Evolutionary conservation across 495 filamentous ascomycete species (phyloP).

Genomic region (Penicillium robsamsonii): DNA sequence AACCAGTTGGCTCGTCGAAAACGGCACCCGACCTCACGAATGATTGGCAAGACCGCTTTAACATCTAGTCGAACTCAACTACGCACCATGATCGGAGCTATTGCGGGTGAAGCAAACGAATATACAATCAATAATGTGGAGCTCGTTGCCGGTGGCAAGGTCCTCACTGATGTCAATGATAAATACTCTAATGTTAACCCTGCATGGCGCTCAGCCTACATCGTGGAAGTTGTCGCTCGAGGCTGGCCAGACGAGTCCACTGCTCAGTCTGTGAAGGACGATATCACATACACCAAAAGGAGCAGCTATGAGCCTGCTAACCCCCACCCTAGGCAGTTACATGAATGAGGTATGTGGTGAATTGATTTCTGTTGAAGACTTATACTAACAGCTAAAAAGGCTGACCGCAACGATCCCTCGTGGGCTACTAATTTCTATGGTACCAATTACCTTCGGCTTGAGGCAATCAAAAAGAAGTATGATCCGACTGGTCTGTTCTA

Average conservation of each 20-base stretch:
- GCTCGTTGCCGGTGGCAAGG: conserved; percentile 40
- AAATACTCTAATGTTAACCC: conserved; percentile 39
- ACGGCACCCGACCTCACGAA: conserved; percentile 34
- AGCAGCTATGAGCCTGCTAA: conserved; percentile 33
- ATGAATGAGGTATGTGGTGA: conserved; percentile 35
- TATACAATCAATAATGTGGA: conserved; percentile 31
- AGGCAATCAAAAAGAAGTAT: not conserved
- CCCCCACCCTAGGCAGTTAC: conserved; percentile 38
- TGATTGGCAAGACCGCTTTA: conserved; percentile 36
- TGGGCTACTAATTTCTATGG: too few species aligned
- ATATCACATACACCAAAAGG: conserved; percentile 55
- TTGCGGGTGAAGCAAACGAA: conserved; percentile 28
- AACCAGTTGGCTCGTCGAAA: conserved; percentile 21
- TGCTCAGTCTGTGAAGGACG: conserved; percentile 39
- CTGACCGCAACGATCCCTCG: too few species aligned
- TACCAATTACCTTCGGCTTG: not conserved
- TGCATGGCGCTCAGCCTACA: conserved; percentile 43
- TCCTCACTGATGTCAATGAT: conserved; percentile 21
- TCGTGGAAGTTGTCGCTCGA: conserved; percentile 38
- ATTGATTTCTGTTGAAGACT: not conserved
- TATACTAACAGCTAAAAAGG: too few species aligned
- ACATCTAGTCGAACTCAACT: conserved; percentile 22
- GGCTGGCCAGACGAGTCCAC: conserved; percentile 40
- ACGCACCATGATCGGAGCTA: conserved; percentile 25
- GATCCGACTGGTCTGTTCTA: not conserved